Evolutionary conservation across 768 basidiomycete genomes (phyloP).

Genomic region (Hericium erinaceus): DNA sequence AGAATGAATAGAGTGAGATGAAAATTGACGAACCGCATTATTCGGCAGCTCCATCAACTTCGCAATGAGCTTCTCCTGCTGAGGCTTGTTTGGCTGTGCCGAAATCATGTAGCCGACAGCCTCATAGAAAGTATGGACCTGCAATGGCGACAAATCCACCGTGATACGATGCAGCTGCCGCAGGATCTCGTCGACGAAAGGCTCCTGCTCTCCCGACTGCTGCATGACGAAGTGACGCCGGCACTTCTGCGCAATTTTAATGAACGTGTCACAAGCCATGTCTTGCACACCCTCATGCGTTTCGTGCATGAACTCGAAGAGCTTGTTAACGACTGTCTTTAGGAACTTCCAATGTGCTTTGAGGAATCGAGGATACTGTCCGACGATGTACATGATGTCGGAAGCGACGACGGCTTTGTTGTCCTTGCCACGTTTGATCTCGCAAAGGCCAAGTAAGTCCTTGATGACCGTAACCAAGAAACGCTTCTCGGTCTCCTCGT

Average conservation of each 20-base stretch:
- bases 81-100: slow-evolving; percentile 94
- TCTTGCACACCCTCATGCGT: slow-evolving; percentile 99
- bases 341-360: slow-evolving; percentile 99
- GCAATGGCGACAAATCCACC: slow-evolving; percentile 86
- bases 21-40: slow-evolving; percentile 54
- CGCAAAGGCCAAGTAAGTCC: slow-evolving; percentile 92
- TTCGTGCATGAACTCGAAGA: slow-evolving; percentile 99
- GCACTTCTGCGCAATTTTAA: slow-evolving; percentile 99
- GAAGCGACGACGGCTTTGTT: slow-evolving; percentile 99
- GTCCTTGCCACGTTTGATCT: slow-evolving; percentile 98
- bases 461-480: slow-evolving; percentile 99
- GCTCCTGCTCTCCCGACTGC: slow-evolving; percentile 93
- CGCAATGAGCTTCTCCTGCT: slow-evolving; percentile 89
- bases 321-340: slow-evolving; percentile 98
- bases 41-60: slow-evolving; percentile 98
- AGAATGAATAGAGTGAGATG: background rate
- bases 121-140: slow-evolving; percentile 98
- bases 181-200: slow-evolving; percentile 96
- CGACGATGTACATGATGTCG: slow-evolving; percentile 98
- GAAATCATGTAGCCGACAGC: slow-evolving; percentile 99
- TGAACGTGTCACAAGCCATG: slow-evolving; percentile 99
- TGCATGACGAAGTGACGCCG: slow-evolving; percentile 98
- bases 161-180: slow-evolving; percentile 89
- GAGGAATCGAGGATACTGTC: slow-evolving; percentile 98
- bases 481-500: slow-evolving; percentile 98